Evolutionary conservation across 768 basidiomycete species (phyloP), one percentile per base, ranked within the genome.

Genomic region (Daedaleopsis sinensis): DNA sequence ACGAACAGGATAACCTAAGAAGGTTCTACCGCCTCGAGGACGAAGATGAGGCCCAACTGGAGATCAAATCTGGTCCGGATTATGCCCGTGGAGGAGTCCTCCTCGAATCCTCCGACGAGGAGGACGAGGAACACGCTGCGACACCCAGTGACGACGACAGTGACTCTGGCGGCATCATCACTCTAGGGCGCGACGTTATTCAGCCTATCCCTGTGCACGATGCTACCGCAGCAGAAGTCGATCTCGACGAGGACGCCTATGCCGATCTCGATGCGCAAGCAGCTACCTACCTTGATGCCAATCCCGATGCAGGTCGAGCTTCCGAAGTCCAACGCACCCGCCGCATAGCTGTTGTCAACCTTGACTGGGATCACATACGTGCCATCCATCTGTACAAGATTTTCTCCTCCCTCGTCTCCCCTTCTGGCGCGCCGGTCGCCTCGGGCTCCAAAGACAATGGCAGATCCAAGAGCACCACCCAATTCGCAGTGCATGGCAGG

Each of bases 301-400:
- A 72, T 19, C 72, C 77, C 3, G 82, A 84, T 11, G 80, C 81
- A 23, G 77, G 79, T 3, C 77, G 74, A 8, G 69, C 70, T 5
- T 66, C 12, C 76, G 80, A 77, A 10, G 74, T 78, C 11, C 73
- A 78, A 50, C 73, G 68, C 11, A 94, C 94, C 2, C 81, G 77
- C 57, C 82, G 96, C 23, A 72, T 99, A 8, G 97, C 96, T 0
- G 84, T 90, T 48, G 96, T 98, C 65, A 98, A 98, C 72, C 84
- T 98, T 54, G 97, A 99, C 76, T 99, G 97, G 97, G 97, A 98
- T 73, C 85, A 98, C 74, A 86, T 98, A 53, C 89, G 90, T 57
- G 94, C 96, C 0, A 77, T 78, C 19, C 95, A 98, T 72, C 78
- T 99, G 13, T 97, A 88, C 84, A 94, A 92, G 75, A 92, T 98